These are phyloP conservation scores for Platanus orientalis DNA, from an alignment of 164 flowering plant genomes.

Conservation along the genomic window DNA sequence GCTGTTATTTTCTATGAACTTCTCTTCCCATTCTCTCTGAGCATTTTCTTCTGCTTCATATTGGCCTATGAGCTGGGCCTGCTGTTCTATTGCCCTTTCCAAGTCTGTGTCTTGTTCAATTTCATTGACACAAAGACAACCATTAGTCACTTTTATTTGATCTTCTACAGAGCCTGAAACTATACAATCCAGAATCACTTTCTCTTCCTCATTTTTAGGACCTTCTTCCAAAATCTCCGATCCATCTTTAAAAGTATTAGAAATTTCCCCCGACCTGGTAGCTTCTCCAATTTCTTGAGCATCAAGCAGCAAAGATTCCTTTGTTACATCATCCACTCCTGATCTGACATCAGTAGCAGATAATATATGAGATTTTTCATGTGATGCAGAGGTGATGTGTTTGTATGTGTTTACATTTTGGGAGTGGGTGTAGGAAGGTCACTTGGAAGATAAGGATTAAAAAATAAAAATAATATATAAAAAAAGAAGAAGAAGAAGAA, in stretches of 20 bases:
- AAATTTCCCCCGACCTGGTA: slow-evolving; percentile 11
- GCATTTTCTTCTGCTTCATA: slow-evolving; percentile 83
- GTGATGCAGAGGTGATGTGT: too few relatives aligned
- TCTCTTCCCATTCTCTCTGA: slow-evolving; percentile 91
- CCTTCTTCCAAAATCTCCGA: slow-evolving; percentile 18
- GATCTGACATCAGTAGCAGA: slow-evolving; percentile 33
- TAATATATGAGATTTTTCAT: neutral
- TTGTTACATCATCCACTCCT: slow-evolving; percentile 23
- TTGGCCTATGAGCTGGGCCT: slow-evolving; percentile 56
- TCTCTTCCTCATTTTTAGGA: slow-evolving; percentile 18
- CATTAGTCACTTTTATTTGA: slow-evolving; percentile 14
- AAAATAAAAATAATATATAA: too few relatives aligned
- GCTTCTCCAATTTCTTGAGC: slow-evolving; percentile 23
- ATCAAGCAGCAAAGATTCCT: slow-evolving; percentile 17
- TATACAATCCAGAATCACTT: slow-evolving; percentile 4
- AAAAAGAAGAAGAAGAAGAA: too few relatives aligned
- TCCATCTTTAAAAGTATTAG: slow-evolving; percentile 8
- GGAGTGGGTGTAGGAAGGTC: neutral
- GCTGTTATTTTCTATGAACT: slow-evolving; percentile 54
- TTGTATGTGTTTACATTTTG: too few relatives aligned
- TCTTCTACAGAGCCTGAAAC: slow-evolving; percentile 19
- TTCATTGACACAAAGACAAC: slow-evolving; percentile 15
- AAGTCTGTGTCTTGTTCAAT: slow-evolving; percentile 34
- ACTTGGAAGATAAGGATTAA: too few relatives aligned
- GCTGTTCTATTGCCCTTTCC: slow-evolving; percentile 63